Base-by-base conservation (phyloP, 208 protist genomes). In the Phytomonas sp. region DNA sequence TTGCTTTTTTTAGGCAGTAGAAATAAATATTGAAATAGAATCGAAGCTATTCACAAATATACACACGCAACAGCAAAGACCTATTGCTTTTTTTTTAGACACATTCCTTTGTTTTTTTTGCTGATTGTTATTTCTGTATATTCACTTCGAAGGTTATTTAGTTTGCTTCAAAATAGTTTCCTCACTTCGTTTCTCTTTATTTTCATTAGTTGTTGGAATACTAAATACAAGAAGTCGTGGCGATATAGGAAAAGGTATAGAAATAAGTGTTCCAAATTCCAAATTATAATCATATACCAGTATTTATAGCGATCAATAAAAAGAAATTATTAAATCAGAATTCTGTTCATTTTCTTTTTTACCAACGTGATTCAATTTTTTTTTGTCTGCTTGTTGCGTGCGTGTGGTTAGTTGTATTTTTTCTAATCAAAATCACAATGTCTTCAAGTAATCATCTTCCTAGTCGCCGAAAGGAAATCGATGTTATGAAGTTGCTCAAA, bases 401-500 rank as follows among this genome's bases (percentile, higher is more conserved):
- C 20, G 31, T 66, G 28, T 73, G 20, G 6, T 59, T 76, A 51
- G 40, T 68, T 33, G 60, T 23, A 32, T 72, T 70, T 74, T 1
- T 61, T 61, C 15, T 26, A 3, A 40, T 70, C 51, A 40, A 20
- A n/a, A 40, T 15, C 3, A 51, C 66, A 53, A 26, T 68, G 26
- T 67, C 66, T 31, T 46, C 59, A 62, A 37, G 9, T 56, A 62
- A 46, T 46, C 40, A 46, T 46, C 78, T 81, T 31, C 75, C 77
- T 26, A 88, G 69, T 64, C 85, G 84, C 23, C 85, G 95, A 61
- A 89, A 83, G 53, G 96, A 98, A 65, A 97, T 98, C 82, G 97
- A 99, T 76, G 83, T 98, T 40, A 98, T 98, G 88, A 98, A 98
- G 51, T 92, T 99, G 80, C 98, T 98, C 94, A 98, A 91, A 68